Conservation (phyloP, 2,329 filamentous ascomycete species). For the Talaromyces sp. region DNA sequence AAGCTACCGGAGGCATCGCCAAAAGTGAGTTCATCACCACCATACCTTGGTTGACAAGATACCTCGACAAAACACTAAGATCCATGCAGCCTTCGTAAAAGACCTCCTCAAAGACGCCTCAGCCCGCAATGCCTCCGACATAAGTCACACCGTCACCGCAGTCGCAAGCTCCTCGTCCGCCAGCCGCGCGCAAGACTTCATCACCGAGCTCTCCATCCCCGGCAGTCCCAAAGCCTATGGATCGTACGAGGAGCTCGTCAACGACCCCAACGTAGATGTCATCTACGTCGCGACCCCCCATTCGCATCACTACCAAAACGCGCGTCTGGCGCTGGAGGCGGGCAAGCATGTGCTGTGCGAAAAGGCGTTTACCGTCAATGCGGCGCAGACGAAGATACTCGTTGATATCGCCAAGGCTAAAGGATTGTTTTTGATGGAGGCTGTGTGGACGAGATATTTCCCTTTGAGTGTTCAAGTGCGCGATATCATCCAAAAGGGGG, state of each 20-base stretch:
- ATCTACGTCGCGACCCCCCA: slow-evolving; percentile 88
- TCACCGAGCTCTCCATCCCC: slow-evolving; percentile 67
- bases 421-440: slow-evolving; percentile 76
- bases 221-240: slow-evolving; percentile 68
- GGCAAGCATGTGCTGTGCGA: slow-evolving; percentile 84
- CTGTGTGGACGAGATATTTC: slow-evolving; percentile 87
- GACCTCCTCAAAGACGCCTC: slow-evolving; percentile 74
- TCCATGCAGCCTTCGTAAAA: slow-evolving; percentile 59
- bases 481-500: slow-evolving; percentile 53
- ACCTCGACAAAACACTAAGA: neutral
- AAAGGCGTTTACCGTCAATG: slow-evolving; percentile 85
- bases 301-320: slow-evolving; percentile 89
- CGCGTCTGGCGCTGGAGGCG: slow-evolving; percentile 75
- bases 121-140: slow-evolving; percentile 65
- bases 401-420: slow-evolving; percentile 69
- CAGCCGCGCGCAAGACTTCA: slow-evolving; percentile 67
- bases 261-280: slow-evolving; percentile 75
- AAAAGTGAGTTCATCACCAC: slow-evolving; percentile 29
- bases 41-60: too few relatives aligned
- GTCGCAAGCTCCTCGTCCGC: slow-evolving; percentile 72
- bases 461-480: slow-evolving; percentile 71
- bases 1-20: slow-evolving; percentile 46
- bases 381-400: slow-evolving; percentile 69
- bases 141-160: slow-evolving; percentile 73
- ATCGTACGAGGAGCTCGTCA: slow-evolving; percentile 76